phyloP scores from a whole-genome alignment of 1,284 basidiomycete genomes.

The Papiliotrema terrestris region DNA sequence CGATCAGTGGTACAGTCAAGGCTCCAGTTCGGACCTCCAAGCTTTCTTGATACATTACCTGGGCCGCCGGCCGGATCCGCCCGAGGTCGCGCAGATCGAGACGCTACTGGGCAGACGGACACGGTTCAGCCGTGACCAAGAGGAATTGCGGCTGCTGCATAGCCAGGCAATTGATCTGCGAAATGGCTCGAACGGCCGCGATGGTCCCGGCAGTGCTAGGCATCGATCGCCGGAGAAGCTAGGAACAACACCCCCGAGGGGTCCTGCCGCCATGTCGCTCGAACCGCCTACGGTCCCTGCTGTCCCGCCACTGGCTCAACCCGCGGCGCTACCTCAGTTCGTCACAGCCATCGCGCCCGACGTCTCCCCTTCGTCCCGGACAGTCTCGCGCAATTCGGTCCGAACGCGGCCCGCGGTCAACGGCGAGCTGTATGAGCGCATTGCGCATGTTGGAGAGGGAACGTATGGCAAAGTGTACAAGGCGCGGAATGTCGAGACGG shows the following conservation, averaged over 20 bases:
- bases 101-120: constrained; percentile 19
- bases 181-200: too few relatives aligned
- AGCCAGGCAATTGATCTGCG: constrained; percentile 1
- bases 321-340: too few relatives aligned
- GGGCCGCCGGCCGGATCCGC: constrained; percentile 22
- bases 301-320: too few relatives aligned
- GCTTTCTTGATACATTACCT: constrained; percentile 40
- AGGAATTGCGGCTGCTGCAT: constrained; percentile 17
- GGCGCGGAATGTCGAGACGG: constrained; percentile 75
- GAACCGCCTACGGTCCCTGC: too few relatives aligned
- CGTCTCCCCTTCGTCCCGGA: too few relatives aligned
- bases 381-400: background rate
- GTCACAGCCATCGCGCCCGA: too few relatives aligned
- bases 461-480: constrained; percentile 99
- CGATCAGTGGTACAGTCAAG: constrained; percentile 30
- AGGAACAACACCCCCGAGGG: too few relatives aligned
- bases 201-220: too few relatives aligned
- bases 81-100: constrained; percentile 35
- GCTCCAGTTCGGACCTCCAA: constrained; percentile 19
- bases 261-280: too few relatives aligned
- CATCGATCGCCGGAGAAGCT: too few relatives aligned
- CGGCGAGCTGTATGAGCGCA: constrained; percentile 69
- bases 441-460: constrained; percentile 95
- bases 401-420: background rate
- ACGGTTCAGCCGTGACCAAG: constrained; percentile 20